A percentile compares a stretch with the other conserved stretches of the same genome.
phyloP scores from a whole-genome alignment of 1,139 yeast genomes.

The Suhomyces chickasaworum region DNA sequence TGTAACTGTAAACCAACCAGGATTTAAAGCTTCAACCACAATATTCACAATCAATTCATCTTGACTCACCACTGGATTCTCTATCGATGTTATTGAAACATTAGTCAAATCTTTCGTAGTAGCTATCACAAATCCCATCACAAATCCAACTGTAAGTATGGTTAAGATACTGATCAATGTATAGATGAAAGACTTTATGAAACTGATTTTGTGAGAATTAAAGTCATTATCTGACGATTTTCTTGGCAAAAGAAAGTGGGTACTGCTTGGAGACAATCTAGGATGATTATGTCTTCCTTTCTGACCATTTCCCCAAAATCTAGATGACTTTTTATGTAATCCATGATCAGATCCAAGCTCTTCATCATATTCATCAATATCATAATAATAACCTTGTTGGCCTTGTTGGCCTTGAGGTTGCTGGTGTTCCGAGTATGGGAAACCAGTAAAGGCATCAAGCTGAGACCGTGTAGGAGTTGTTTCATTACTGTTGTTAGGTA shows the following conservation, averaged over 20 bases:
- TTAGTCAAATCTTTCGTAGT: slow-evolving; percentile 80
- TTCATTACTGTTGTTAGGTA: slow-evolving; percentile 8
- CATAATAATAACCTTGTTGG: slow-evolving; percentile 35
- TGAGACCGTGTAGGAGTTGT: slow-evolving; percentile 10
- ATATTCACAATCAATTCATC: slow-evolving; percentile 85
- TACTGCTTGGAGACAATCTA: slow-evolving; percentile 21
- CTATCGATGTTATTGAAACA: slow-evolving; percentile 60
- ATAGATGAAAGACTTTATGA: slow-evolving; percentile 55
- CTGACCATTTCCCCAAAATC: slow-evolving; percentile 11
- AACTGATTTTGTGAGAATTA: slow-evolving; percentile 33
- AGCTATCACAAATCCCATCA: slow-evolving; percentile 82
- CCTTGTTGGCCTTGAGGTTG: slow-evolving; percentile 32
- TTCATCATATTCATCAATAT: slow-evolving; percentile 47
- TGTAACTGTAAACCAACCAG: slow-evolving; percentile 75
- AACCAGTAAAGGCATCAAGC: slow-evolving; percentile 45
- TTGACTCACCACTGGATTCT: slow-evolving; percentile 75
- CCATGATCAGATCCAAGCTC: slow-evolving; percentile 20
- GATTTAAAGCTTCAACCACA: slow-evolving; percentile 78
- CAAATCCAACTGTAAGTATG: slow-evolving; percentile 69
- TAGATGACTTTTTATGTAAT: slow-evolving; percentile 11
- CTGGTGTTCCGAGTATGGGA: slow-evolving; percentile 53
- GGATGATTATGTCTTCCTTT: slow-evolving; percentile 20
- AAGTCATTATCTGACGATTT: slow-evolving; percentile 15
- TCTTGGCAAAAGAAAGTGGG: slow-evolving; percentile 36
- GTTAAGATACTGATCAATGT: slow-evolving; percentile 55